Conservation (phyloP, 106 monocot species). For the Dioscorea dumetorum region DNA sequence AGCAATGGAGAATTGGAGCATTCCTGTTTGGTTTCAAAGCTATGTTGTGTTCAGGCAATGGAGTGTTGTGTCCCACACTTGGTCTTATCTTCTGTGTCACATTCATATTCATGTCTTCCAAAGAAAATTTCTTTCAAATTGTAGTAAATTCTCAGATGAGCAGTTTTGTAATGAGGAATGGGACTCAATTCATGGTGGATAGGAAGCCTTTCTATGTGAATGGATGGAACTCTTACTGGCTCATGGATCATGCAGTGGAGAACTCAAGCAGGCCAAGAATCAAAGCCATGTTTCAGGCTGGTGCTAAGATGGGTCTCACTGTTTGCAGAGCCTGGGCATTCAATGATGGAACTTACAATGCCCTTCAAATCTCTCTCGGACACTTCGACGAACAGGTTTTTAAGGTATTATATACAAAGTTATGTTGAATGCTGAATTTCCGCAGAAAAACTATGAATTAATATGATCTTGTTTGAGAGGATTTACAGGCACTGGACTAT, state of each 20-base stretch:
- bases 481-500: neutral
- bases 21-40: neutral
- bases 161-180: conserved; percentile 61
- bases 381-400: conserved; percentile 82
- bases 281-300: conserved; percentile 35
- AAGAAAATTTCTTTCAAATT: conserved; percentile 14
- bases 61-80: conserved; percentile 37
- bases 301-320: conserved; percentile 71
- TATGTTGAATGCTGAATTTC: neutral
- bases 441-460: neutral
- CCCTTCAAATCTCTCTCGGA: conserved; percentile 82
- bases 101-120: conserved; percentile 54
- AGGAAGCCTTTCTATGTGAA: conserved; percentile 78
- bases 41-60: conserved; percentile 22
- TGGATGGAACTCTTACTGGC: conserved; percentile 98
- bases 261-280: conserved; percentile 58
- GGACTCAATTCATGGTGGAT: conserved; percentile 60
- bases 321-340: conserved; percentile 98
- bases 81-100: conserved; percentile 39
- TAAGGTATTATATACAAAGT: conserved; percentile 30
- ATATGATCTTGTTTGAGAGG: neutral
- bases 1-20: no score
- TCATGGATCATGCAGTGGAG: conserved; percentile 86
- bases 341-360: conserved; percentile 87
- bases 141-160: conserved; percentile 23